phyloP scores from a whole-genome alignment of 1,139 yeast genomes.

The Yamadazyma atlantica region DNA sequence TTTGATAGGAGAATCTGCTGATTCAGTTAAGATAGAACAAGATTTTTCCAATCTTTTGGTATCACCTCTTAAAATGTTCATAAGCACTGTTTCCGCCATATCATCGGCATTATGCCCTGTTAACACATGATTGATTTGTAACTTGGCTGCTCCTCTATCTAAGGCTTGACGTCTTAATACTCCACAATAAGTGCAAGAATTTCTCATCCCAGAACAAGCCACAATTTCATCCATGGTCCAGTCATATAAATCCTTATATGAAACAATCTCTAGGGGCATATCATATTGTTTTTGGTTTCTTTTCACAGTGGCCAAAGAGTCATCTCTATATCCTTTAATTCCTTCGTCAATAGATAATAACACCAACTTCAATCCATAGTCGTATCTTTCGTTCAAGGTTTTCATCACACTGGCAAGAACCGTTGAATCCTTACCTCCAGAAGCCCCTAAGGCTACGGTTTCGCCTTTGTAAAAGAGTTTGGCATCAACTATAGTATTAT shows the following conservation, averaged over 20 bases:
- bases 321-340: constrained; percentile 95
- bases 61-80: constrained; percentile 96
- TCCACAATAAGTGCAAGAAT: constrained; percentile 97
- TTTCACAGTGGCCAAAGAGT: constrained; percentile 93
- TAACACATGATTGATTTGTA: constrained; percentile 86
- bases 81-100: constrained; percentile 96
- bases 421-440: constrained; percentile 98
- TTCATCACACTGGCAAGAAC: constrained; percentile 89
- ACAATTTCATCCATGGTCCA: constrained; percentile 99
- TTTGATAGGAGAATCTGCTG: constrained; percentile 77
- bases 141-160: constrained; percentile 92
- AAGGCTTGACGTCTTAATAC: constrained; percentile 94
- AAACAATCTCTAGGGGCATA: constrained; percentile 85
- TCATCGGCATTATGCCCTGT: constrained; percentile 99
- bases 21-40: constrained; percentile 82
- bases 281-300: constrained; percentile 86
- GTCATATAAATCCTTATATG: constrained; percentile 82
- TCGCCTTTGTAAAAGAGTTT: constrained; percentile 78
- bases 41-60: constrained; percentile 88
- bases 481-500: constrained; percentile 76
- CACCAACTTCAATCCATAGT: constrained; percentile 82
- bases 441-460: constrained; percentile 92
- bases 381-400: constrained; percentile 80
- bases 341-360: constrained; percentile 94
- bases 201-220: constrained; percentile 88